Base-by-base conservation (phyloP, 768 basidiomycete species). In the Amanita brunnescens region DNA sequence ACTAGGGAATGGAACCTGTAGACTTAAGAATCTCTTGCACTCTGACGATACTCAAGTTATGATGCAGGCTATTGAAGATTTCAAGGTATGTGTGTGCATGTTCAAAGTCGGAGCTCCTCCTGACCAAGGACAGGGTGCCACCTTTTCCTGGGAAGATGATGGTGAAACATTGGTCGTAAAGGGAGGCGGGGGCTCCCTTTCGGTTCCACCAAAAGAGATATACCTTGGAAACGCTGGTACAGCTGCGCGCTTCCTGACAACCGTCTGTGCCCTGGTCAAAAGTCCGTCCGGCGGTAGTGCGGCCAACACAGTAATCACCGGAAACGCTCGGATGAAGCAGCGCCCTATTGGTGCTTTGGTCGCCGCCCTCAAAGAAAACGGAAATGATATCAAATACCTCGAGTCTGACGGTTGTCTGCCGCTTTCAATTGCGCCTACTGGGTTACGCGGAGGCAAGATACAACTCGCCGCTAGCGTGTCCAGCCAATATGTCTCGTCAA, bases 41-140 rank as follows among this genome's bases (percentile, higher is more conserved):
- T 96, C 93, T 3, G 95, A 98, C 60, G 95, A 99, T 63, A 99
- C 96, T 0, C 92, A 94, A 58, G 95, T 99, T 49, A 99, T 99
- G 96, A 98, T 98, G 93, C 75, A 84, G 2, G 95, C 94, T 30
- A 75, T 98, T 26, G 71, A 80, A 38, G 90, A 92, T 48, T 79
- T 99, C 55, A 85, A 93, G 74, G 91, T 88, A 51, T 32, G 71
- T 59, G 33, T 49, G 14, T 10, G 30, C 51, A 53, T 40, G 45
- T 26, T n/a, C 33, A 32, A 51, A 12, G 35, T n/a, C 51, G 47
- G 13, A 30, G 7, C 3, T 12, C 26, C 39, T 12, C 38, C 30
- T 48, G 42, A 12, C 41, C 49, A 44, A 46, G 14, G 53, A 0
- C 56, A 92, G 89, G 95, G 95, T 41, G 95, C 96, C 8, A 79